phyloP scores from a whole-genome alignment of 2,329 filamentous ascomycete species.

The Aphanocladium album region DNA sequence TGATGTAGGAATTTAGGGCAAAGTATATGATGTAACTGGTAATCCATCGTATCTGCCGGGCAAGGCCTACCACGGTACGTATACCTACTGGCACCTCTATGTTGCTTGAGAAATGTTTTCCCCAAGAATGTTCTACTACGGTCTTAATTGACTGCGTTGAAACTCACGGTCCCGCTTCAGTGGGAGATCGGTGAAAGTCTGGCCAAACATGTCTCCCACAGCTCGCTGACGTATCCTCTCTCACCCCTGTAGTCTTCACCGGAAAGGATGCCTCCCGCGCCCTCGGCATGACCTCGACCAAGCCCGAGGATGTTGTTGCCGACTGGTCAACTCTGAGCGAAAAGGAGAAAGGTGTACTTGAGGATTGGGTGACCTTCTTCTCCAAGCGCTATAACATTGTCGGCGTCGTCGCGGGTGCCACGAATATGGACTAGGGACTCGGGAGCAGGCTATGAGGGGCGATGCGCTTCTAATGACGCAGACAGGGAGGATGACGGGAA shows the following conservation, averaged over 20 bases:
- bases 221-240: not conserved
- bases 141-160: not conserved
- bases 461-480: not conserved
- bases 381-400: constrained; percentile 94
- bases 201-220: constrained; percentile 16
- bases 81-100: not conserved
- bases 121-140: not conserved
- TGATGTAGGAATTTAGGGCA: constrained; percentile 55
- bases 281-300: constrained; percentile 79
- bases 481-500: not conserved
- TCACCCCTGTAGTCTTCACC: constrained; percentile 66
- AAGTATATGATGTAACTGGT: constrained; percentile 87
- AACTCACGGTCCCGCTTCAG: not conserved
- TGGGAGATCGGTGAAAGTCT: not conserved
- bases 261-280: constrained; percentile 95
- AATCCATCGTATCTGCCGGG: constrained; percentile 43
- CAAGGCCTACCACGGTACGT: constrained; percentile 74
- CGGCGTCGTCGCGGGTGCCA: constrained; percentile 59
- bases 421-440: constrained; percentile 43
- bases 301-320: constrained; percentile 73
- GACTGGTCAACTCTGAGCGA: constrained; percentile 81
- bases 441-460: constrained; percentile 2
- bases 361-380: constrained; percentile 96
- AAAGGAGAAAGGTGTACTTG: constrained; percentile 76
- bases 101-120: too few relatives aligned